Conservation (phyloP, 1,139 yeast species). For the Yamadazyma taylorii region DNA sequence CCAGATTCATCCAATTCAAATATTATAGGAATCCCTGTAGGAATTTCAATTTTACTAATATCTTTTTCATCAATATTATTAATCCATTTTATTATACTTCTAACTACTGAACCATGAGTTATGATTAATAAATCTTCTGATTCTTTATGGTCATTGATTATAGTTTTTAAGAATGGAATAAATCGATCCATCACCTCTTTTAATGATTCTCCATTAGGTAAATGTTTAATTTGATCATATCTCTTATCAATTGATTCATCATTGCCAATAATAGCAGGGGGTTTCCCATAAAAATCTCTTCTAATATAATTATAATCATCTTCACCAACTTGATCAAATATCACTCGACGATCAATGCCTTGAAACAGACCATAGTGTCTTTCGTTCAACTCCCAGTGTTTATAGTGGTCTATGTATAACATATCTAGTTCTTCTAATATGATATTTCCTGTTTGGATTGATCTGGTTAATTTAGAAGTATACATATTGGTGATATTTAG, state of each 20-base stretch:
- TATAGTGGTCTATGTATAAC: conserved; percentile 48
- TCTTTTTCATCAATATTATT: conserved; percentile 59
- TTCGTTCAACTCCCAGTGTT: conserved; percentile 74
- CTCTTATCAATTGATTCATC: conserved; percentile 46
- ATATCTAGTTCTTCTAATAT: conserved; percentile 49
- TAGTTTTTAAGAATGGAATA: conserved; percentile 50
- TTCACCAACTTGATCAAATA: conserved; percentile 53
- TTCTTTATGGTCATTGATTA: conserved; percentile 37
- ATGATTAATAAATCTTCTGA: conserved; percentile 57
- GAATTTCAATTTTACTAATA: conserved; percentile 66
- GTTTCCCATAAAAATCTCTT: conserved; percentile 66
- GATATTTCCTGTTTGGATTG: conserved; percentile 65
- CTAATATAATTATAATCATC: conserved; percentile 62
- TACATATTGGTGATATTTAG: conserved; percentile 44
- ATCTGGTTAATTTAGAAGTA: conserved; percentile 65
- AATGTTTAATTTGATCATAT: conserved; percentile 31
- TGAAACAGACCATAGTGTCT: conserved; percentile 79
- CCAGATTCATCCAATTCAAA: conserved; percentile 51
- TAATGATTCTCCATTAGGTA: conserved; percentile 72
- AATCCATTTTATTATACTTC: conserved; percentile 63
- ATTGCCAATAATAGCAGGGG: conserved; percentile 49
- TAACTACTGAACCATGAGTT: conserved; percentile 75
- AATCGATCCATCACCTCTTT: conserved; percentile 64
- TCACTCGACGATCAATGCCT: conserved; percentile 61
- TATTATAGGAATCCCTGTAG: conserved; percentile 75